Conservation (phyloP, 768 basidiomycete genomes). For the Termitomyces sp. region DNA sequence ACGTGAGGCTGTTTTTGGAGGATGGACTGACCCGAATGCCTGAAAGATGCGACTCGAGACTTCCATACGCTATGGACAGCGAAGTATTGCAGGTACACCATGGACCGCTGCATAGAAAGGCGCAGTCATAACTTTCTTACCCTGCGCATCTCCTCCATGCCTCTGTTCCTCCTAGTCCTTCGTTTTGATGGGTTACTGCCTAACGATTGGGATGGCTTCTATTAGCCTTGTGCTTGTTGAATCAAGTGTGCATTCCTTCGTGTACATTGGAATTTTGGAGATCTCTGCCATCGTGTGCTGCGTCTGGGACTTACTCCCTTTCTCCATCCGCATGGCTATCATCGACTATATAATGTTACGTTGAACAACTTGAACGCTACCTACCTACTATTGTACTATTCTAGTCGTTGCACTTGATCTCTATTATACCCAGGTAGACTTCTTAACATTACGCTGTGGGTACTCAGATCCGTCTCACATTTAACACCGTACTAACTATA, state of each 20-base stretch:
- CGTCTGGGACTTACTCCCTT: background rate
- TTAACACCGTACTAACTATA: too few relatives aligned
- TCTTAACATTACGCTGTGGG: background rate
- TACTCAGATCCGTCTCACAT: background rate
- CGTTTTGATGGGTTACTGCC: background rate
- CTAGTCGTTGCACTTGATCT: background rate
- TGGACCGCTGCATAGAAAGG: background rate
- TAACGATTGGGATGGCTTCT: too few relatives aligned
- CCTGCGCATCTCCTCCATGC: background rate
- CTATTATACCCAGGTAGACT: background rate
- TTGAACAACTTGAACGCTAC: too few relatives aligned
- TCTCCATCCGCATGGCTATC: background rate
- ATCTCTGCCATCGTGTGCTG: background rate
- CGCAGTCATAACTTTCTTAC: background rate
- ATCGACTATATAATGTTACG: background rate
- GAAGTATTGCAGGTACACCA: background rate
- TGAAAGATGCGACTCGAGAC: background rate
- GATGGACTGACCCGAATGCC: conserved; percentile 20
- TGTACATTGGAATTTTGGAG: background rate
- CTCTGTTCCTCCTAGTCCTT: background rate
- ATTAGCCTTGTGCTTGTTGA: background rate
- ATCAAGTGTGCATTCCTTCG: background rate
- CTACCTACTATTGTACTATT: too few relatives aligned
- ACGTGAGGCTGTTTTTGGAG: conserved; percentile 25
- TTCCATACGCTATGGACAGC: background rate